A percentile compares a stretch with the other conserved stretches of the same genome.
These are phyloP conservation scores for Cercospora sp. DNA, from an alignment of 2,329 filamentous ascomycete species.

Conservation along the genomic window DNA sequence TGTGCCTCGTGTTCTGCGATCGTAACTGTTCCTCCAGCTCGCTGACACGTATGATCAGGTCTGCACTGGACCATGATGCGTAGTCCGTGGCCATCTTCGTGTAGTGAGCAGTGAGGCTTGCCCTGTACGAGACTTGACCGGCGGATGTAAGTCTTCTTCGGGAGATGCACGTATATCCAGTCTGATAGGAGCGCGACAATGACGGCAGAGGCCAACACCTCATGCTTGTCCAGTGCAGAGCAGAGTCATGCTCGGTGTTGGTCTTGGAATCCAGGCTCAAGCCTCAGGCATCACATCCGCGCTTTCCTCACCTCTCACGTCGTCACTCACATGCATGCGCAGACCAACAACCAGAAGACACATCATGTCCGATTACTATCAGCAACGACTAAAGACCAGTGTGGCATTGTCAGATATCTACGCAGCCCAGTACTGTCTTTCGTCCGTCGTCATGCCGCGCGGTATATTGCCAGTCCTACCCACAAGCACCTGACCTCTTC, in stretches of 20 bases:
- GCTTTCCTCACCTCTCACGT: neutral
- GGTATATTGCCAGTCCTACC: constrained; percentile 35
- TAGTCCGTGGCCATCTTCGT: constrained; percentile 49
- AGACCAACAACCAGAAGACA: too few relatives aligned
- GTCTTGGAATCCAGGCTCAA: neutral
- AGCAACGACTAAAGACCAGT: neutral
- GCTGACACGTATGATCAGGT: constrained; percentile 67
- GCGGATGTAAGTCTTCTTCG: neutral
- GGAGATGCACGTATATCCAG: neutral
- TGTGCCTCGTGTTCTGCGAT: constrained; percentile 43
- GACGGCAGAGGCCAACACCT: constrained; percentile 5
- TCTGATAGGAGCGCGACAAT: neutral
- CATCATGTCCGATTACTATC: too few relatives aligned
- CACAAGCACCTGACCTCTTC: constrained; percentile 37
- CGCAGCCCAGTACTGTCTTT: constrained; percentile 34
- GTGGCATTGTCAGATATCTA: neutral
- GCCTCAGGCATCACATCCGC: neutral
- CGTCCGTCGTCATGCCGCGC: constrained; percentile 35
- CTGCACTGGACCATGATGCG: constrained; percentile 65
- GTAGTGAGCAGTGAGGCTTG: neutral
- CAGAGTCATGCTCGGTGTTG: constrained; percentile 7
- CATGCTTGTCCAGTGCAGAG: constrained; percentile 9
- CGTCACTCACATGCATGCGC: too few relatives aligned
- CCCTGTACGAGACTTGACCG: neutral
- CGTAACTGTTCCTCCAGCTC: constrained; percentile 67